Conservation (phyloP, 2,329 filamentous ascomycete species). For the Aspergillus tubingensis region DNA sequence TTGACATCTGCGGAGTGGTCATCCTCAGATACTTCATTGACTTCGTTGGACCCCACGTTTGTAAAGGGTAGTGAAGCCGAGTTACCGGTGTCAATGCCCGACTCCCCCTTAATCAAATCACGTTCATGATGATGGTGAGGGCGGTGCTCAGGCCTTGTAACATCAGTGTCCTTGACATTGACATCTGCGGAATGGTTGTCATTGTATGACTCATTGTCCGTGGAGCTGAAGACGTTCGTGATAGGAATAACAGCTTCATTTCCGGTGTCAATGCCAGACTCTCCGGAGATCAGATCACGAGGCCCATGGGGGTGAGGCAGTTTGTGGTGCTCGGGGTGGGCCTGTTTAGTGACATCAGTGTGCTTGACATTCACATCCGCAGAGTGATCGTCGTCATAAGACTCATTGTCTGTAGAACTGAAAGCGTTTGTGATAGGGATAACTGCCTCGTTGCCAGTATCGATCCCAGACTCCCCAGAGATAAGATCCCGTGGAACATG, state of each 20-base stretch:
- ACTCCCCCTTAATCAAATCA: neutral
- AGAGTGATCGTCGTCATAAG: constrained; percentile 16
- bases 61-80: neutral
- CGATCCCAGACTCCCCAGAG: constrained; percentile 5
- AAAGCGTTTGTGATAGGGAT: neutral
- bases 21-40: neutral
- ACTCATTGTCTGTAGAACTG: neutral
- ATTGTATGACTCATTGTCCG: neutral
- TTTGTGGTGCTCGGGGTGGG: neutral
- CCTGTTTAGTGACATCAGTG: neutral
- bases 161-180: neutral
- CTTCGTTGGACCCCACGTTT: neutral
- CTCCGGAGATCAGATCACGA: neutral
- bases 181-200: constrained; percentile 16
- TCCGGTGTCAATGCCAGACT: constrained; percentile 11
- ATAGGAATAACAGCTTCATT: neutral
- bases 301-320: neutral
- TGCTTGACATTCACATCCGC: neutral
- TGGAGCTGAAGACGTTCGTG: neutral
- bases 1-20: constrained; percentile 1
- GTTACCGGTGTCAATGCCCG: neutral
- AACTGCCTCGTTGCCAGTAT: constrained; percentile 3
- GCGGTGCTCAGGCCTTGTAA: neutral
- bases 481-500: neutral
- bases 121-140: neutral